Base-by-base conservation (phyloP, 2,329 filamentous ascomycete species). In the Xylariaceae sp. region DNA sequence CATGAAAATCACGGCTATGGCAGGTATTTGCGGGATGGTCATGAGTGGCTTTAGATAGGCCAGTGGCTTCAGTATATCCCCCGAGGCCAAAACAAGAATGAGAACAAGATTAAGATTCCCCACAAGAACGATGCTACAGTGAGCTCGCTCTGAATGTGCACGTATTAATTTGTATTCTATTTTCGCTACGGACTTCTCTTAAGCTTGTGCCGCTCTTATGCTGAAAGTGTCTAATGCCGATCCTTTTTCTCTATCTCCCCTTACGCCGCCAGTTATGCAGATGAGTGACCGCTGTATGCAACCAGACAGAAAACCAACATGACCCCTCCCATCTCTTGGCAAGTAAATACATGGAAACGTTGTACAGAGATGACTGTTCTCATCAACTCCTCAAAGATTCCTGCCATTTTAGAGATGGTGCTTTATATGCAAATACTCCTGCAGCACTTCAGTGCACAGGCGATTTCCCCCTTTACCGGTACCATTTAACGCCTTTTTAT, bases 1-100 rank as follows among this genome's bases (percentile, higher is more conserved):
- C 51, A 59, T 55, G 54, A 49, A 44, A 53, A 52, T 53, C 50
- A 55, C 50, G 49, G 52, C 48, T 48, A 56, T 48, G 47, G 50
- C 17, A 43, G 40, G 46, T 42, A 46, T 48, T 34, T 46, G 48
- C 7, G 49, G 44, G 50, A 48, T 47, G 34, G 50, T 47, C 50
- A 46, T 49, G 48, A 44, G 47, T 49, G 46, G 43, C 47, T 42
- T 52, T 46, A 59, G 60, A 59, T 48, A 52, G 47, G 39, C 50
- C 50, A 46, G 48, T 51, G 50, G 47, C 51, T 47, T 43, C 45
- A 52, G 49, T 54, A 48, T 55, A 53, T 54, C 51, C 44, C 51
- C 49, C 46, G 49, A 43, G 41, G 42, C 36, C 44, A 41, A 50
- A 48, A 48, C 47, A 54, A 55, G 56, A 50, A 48, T 48, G 46